Percentiles rank a stretch among this genome's conserved stretches.
These are phyloP conservation scores for Coccomyxa subellipsoidea DNA, from an alignment of 163 green algal genomes.

Conservation along the genomic window DNA sequence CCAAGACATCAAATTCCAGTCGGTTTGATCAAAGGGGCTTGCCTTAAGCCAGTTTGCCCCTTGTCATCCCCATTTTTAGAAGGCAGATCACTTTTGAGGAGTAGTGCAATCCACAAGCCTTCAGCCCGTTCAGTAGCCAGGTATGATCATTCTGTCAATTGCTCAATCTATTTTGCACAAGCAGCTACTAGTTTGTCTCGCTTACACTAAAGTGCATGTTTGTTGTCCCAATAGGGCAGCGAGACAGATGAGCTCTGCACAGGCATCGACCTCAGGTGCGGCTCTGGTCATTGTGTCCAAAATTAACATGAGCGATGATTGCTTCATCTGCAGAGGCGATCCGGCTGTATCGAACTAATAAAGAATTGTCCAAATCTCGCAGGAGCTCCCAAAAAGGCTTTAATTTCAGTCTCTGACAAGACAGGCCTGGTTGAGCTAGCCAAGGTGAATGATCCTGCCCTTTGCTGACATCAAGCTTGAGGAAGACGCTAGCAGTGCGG, in stretches of 20 bases:
- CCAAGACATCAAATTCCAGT: background rate
- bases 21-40: background rate
- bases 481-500: too few species aligned
- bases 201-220: background rate
- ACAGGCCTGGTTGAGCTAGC: slow-evolving; percentile 77
- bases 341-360: background rate
- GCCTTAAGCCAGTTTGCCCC: background rate
- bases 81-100: background rate
- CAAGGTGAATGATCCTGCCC: slow-evolving; percentile 64
- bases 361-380: background rate
- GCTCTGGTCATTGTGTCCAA: background rate
- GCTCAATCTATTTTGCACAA: too few species aligned
- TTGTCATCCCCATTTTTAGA: background rate
- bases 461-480: too few species aligned
- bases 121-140: background rate
- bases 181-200: too few species aligned
- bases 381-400: slow-evolving; percentile 37
- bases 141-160: too few species aligned
- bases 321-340: background rate
- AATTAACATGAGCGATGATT: background rate
- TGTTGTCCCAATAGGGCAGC: background rate
- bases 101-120: background rate
- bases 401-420: slow-evolving; percentile 97
- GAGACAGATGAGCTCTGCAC: background rate
- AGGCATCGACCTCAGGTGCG: background rate